Evolutionary conservation across 306 rosid species (phyloP).

Genomic region (Biancaea sappan): DNA sequence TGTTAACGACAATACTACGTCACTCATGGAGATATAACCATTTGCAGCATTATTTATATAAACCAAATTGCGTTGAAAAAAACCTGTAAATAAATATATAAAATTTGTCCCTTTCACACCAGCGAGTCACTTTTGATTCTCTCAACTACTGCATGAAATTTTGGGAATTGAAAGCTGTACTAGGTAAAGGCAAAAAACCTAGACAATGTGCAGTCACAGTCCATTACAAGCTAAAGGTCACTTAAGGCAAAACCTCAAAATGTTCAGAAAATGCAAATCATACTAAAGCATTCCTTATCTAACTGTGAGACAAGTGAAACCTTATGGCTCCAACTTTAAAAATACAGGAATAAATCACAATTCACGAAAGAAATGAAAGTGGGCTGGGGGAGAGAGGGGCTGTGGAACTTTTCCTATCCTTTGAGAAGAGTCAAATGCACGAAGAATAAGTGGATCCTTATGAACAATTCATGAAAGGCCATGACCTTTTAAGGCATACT

Average conservation of each 20-base stretch:
- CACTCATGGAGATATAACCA: conserved; percentile 16
- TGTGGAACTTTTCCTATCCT: not conserved
- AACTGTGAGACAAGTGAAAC: not conserved
- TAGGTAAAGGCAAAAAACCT: not conserved
- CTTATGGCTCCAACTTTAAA: conserved; percentile 9
- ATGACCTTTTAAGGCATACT: not conserved
- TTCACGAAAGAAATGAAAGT: not conserved
- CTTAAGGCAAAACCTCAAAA: not conserved
- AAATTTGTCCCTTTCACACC: not conserved
- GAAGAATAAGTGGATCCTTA: not conserved
- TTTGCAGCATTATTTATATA: conserved; percentile 2
- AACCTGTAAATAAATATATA: not conserved
- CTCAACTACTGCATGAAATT: not conserved
- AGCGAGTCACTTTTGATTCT: not conserved
- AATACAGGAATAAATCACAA: not conserved
- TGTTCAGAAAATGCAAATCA: conserved; percentile 4
- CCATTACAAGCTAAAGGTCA: not conserved
- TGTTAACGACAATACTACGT: conserved; percentile 2
- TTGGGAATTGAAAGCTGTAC: not conserved
- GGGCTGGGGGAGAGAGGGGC: not conserved
- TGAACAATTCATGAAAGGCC: not conserved
- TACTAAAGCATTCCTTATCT: conserved; percentile 13
- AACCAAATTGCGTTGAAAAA: conserved; percentile 20
- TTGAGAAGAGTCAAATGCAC: conserved; percentile 1
- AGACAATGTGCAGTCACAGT: not conserved